Base-by-base conservation (phyloP, 805 yeast species). In the Candida odintsovae region DNA sequence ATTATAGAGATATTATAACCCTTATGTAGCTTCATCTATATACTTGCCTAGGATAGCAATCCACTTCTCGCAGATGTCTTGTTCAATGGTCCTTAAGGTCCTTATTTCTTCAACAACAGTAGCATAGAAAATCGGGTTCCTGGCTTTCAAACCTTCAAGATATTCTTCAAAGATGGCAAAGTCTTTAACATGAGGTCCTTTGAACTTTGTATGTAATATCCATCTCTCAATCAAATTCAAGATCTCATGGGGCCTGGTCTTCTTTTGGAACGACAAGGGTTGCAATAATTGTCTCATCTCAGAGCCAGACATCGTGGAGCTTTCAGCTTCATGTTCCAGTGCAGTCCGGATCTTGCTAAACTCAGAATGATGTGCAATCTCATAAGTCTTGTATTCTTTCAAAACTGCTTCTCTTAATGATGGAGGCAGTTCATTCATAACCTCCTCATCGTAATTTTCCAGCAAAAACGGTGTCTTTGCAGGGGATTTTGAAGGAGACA, bases 131-230 rank as follows among this genome's bases (percentile, higher is more conserved):
- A 64, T 51, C 38, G 56, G 47, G 46, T 67, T 66, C 9, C 61
- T 41, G 12, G 46, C 50, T 6, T 61, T 51, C 11, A 73, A 50
- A 12, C 52, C 53, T 6, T 49, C 42, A 33, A 75, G 45, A 52
- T 65, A 75, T 12, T 48, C 52, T 28, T 61, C 59, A 38, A 76
- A 71, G 20, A 69, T 46, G 12, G 50, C 53, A 2, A 70, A 51
- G 49, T 76, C 81, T 28, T 63, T 69, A 7, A 43, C 50, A 47
- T 67, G 70, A 3, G 79, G 79, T 0, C 72, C 71, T 19, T 52
- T 57, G 0, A 46, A 45, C 3, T 59, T 50, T 2, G 72, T 65
- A n/a, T 52, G 53, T 8, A 48, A 51, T 1, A 73, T 54, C 80
- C 80, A 75, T 3, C 52, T 42, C 8, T 53, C 54, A n/a, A 72